A percentile compares a stretch with the other conserved stretches of the same genome.
These are phyloP conservation scores for Gossypium laxum DNA, from an alignment of 441 rosid species.

Conservation along the genomic window DNA sequence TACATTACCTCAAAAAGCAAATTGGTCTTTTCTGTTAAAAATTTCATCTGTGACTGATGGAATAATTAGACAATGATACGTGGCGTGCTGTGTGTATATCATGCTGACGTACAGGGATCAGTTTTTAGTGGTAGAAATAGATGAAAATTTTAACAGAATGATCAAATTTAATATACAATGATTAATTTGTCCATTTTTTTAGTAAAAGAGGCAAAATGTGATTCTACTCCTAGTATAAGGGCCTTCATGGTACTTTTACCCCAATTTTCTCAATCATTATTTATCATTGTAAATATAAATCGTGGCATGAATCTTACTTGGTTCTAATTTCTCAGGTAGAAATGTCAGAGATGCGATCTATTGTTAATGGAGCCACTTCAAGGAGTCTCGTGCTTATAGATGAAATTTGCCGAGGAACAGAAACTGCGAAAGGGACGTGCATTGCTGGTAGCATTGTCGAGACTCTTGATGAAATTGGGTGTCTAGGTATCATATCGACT, in stretches of 20 bases:
- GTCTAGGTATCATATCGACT: constrained; percentile 86
- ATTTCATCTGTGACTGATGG: too few relatives aligned
- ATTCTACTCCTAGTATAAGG: not conserved
- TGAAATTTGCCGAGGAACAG: constrained; percentile 97
- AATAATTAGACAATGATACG: too few relatives aligned
- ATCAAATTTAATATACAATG: not conserved
- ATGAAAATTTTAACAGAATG: not conserved
- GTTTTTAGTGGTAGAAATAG: too few relatives aligned
- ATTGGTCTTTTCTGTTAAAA: too few relatives aligned
- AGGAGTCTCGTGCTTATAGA: constrained; percentile 90
- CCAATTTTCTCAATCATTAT: not conserved
- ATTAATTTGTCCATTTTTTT: not conserved
- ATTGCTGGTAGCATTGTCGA: constrained; percentile 94
- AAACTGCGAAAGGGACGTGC: constrained; percentile 91
- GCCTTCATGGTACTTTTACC: not conserved
- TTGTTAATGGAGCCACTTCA: constrained; percentile 57
- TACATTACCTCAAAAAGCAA: not conserved
- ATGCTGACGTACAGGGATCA: too few relatives aligned
- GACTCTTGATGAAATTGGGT: constrained; percentile 65
- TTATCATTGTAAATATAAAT: constrained; percentile 10
- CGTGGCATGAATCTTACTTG: not conserved
- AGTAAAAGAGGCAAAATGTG: not conserved
- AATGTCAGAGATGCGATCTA: constrained; percentile 86
- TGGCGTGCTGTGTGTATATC: too few relatives aligned
- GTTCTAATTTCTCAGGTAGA: constrained; percentile 53